Conservation (phyloP, 1,284 basidiomycete species). For the Rhodotorula mucilaginosa region DNA sequence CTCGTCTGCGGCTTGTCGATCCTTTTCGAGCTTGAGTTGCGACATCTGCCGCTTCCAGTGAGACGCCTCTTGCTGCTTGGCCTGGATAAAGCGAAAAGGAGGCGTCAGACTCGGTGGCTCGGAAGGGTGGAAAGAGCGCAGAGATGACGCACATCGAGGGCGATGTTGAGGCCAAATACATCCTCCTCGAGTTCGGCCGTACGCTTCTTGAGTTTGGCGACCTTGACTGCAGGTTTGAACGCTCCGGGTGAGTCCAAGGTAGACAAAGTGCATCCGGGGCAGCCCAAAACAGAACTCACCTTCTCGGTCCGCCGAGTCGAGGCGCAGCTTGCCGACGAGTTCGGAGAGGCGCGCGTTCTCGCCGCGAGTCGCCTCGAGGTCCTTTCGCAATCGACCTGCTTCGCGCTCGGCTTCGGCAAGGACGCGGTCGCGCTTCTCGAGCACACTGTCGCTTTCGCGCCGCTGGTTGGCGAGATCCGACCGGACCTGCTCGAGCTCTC, state of each 20-base stretch:
- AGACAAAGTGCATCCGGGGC: too few relatives aligned
- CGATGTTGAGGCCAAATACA: conserved; percentile 38
- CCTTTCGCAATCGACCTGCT: conserved; percentile 8
- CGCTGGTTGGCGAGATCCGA: conserved; percentile 4
- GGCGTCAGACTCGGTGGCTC: neutral
- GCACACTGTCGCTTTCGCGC: conserved; percentile 8
- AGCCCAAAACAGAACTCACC: conserved; percentile 13
- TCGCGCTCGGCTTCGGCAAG: conserved; percentile 21
- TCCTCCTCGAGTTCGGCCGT: conserved; percentile 35
- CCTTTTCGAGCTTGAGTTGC: conserved; percentile 21
- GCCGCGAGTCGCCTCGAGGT: conserved; percentile 5
- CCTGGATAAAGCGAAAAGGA: neutral
- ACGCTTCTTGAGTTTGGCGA: conserved; percentile 34
- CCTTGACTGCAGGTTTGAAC: conserved; percentile 16
- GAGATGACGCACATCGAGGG: conserved; percentile 25
- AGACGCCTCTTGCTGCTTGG: conserved; percentile 38
- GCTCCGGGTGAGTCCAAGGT: neutral
- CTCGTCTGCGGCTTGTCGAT: neutral
- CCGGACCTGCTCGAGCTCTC: neutral
- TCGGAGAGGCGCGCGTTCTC: conserved; percentile 20
- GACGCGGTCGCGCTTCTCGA: conserved; percentile 28
- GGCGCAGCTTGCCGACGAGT: conserved; percentile 24
- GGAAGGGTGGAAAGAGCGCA: neutral
- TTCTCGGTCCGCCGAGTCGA: conserved; percentile 35
- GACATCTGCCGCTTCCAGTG: conserved; percentile 37